These are phyloP conservation scores for Sarocladium oryzae DNA, from an alignment of 2,329 filamentous ascomycete species.

Conservation along the genomic window DNA sequence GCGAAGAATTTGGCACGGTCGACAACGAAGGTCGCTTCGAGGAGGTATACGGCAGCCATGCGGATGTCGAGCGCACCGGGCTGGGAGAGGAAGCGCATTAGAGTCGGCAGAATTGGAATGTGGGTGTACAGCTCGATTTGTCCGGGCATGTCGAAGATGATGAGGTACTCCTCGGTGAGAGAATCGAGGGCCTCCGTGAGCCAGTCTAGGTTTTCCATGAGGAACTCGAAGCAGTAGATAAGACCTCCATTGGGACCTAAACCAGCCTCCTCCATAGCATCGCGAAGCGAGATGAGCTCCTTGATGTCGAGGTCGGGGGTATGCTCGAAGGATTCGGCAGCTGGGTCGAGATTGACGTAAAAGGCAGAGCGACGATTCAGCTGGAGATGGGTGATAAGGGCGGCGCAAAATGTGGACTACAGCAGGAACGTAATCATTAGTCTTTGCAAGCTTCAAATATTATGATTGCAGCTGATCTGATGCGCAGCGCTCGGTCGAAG, in stretches of 20 bases:
- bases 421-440: neutral
- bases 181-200: conserved; percentile 77
- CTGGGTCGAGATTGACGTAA: conserved; percentile 97
- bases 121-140: conserved; percentile 99
- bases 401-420: conserved; percentile 87
- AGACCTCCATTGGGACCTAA: conserved; percentile 87
- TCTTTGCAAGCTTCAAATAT: neutral
- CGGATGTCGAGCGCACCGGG: conserved; percentile 79
- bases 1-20: conserved; percentile 97
- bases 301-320: conserved; percentile 92
- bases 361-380: conserved; percentile 89
- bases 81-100: conserved; percentile 75
- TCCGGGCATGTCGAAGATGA: conserved; percentile 97
- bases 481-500: too few species aligned
- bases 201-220: conserved; percentile 91
- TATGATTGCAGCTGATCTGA: neutral
- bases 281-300: conserved; percentile 85
- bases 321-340: conserved; percentile 88
- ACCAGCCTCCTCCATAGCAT: conserved; percentile 93
- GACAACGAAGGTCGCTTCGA: conserved; percentile 92
- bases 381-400: conserved; percentile 86
- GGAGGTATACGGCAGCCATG: conserved; percentile 86
- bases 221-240: conserved; percentile 95
- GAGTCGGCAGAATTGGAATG: conserved; percentile 80
- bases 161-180: conserved; percentile 89